Conservation (phyloP, 1,139 yeast genomes). For the Kurtzmaniella natalensis region DNA sequence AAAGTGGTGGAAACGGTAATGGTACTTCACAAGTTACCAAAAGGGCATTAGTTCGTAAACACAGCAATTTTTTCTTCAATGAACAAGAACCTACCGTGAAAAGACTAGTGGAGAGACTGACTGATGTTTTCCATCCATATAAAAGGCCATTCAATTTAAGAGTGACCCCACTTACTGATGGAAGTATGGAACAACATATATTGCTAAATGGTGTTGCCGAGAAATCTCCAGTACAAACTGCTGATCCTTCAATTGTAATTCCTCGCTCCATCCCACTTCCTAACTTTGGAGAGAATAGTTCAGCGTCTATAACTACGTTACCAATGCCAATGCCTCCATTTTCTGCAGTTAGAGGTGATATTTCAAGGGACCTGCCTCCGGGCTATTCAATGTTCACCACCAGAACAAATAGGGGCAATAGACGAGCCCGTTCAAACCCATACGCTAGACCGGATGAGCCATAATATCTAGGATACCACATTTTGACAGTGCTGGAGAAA, state of each 20-base stretch:
- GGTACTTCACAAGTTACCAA: constrained; percentile 17
- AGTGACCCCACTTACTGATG: constrained; percentile 41
- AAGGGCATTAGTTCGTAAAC: constrained; percentile 12
- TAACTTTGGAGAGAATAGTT: too few species aligned
- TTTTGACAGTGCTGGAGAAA: too few species aligned
- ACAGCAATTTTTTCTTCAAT: constrained; percentile 13
- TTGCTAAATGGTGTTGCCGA: too few species aligned
- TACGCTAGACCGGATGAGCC: constrained; percentile 20
- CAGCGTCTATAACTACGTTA: too few species aligned
- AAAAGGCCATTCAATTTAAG: constrained; percentile 32
- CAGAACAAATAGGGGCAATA: constrained; percentile 7
- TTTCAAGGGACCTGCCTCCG: too few species aligned
- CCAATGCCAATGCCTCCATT: too few species aligned
- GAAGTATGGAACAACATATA: constrained; percentile 31
- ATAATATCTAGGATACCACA: too few species aligned
- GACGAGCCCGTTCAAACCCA: constrained; percentile 14
- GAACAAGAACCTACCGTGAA: constrained; percentile 13
- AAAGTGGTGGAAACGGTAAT: constrained; percentile 15
- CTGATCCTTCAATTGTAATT: constrained; percentile 26
- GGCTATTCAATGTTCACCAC: constrained; percentile 7
- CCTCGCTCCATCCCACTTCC: constrained; percentile 33
- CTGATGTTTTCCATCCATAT: constrained; percentile 38
- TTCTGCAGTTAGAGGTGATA: too few species aligned
- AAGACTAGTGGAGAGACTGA: constrained; percentile 27
- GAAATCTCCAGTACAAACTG: constrained; percentile 3